Base-by-base conservation (phyloP, 1,284 basidiomycete genomes). In the Paramarasmius palmivorus region DNA sequence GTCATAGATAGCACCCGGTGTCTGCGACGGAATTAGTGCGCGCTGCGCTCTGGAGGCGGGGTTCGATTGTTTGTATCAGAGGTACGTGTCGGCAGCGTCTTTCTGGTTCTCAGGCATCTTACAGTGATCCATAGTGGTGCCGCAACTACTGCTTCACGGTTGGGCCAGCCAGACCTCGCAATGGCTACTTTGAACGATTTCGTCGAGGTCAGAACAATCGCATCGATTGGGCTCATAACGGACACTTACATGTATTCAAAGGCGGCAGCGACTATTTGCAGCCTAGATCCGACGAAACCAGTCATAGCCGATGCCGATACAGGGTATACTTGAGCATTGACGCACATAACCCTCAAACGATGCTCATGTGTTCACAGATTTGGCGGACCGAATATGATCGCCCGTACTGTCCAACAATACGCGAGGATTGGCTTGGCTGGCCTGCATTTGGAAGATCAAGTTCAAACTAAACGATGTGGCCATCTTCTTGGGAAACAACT, bases 21-120 rank as follows among this genome's bases (percentile, higher is more conserved):
- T 85, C 38, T 85, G 79, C 56, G 83, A 85, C 53, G 83, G 83
- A 46, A 83, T 85, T 63, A 80, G 76, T 57, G 81, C 82, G 1
- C 73, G 84, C 8, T 78, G 82, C 48, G 83, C 83, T 4, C 68
- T 85, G 7, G 79, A 83, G 62, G 76, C 80, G 36, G 84, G 82
- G 49, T 83, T 84, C 62, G 73, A 76, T 15, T 83, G 80, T 52
- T 55, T 84, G 50, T 85, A 84, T 66, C 80, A 82, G 63, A 81
- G 72, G 73, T 77, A 36, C 38, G 61, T 47, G 3, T 26, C 17
- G 17, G 15, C 17, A n/a, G 26, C 17, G 32, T 39, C 40, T 19
- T 26, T 15, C 2, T 3, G 15, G 2, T 29, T 32, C 3, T 2
- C 3, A 15, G 26, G 39, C 19, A 17, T 4, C 49, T 25, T 26